Base-by-base conservation (phyloP, 768 basidiomycete species). In the Pulveroboletus sp. region DNA sequence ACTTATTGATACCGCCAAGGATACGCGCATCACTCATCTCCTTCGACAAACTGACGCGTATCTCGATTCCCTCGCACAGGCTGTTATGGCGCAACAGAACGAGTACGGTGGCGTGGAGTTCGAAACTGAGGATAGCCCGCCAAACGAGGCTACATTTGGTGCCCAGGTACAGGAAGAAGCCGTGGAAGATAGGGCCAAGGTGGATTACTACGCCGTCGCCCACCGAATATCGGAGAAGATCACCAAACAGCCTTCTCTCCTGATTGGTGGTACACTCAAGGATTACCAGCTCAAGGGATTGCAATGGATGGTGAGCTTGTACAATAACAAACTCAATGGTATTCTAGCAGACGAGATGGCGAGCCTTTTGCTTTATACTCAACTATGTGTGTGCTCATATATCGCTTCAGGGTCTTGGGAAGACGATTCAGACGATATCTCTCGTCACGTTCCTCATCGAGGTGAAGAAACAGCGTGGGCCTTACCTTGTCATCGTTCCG, bases 231-330 rank as follows among this genome's bases (percentile, higher is more conserved):
- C 85, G 59, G 96, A 99, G 77, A 93, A 77, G 69, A 71, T 98
- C 54, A 71, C 80, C 24, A 76, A 67, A 56, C 90, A 93, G 63
- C 90, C 90, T 2, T 58, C 58, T 35, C 74, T 96, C 26, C 80
- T 96, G 15, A 65, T 88, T 30, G 93, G 93, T 52, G 93, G 93
- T 40, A 91, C 85, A 1, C 75, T 97, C 61, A 97, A 96, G 69
- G 93, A 94, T 41, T 95, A 96, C 65, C 93, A 96, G 69, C 51
- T 96, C 60, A 93, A 94, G 73, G 93, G 93, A 50, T 69, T 97
- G 60, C 93, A 95, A 69, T 97, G 93, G 93, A 95, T 96, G 93
- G 93, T 97, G 60, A 91, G 88, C 69, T 76, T 96, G 71, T 96
- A 93, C 69, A 96, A 97, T 69, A 97, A 96, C 76, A 83, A 85